Evolutionary conservation across 1,284 basidiomycete species (phyloP).

Genomic region (Prillingera fragicola): DNA sequence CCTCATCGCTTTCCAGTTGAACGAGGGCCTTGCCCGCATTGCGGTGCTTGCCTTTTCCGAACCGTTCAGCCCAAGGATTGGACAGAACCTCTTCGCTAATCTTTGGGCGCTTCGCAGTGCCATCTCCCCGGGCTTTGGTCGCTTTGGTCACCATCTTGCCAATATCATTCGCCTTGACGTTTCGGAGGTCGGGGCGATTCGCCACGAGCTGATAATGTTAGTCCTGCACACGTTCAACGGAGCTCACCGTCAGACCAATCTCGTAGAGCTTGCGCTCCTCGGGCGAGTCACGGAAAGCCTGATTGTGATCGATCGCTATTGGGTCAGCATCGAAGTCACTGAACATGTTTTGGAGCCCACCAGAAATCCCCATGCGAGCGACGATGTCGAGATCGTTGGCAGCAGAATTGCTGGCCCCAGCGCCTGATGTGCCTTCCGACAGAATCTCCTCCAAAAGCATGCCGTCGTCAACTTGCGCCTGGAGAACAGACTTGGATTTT

Average conservation of each 20-base stretch:
- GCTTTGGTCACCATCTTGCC: conserved; percentile 18
- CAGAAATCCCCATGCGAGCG: not conserved
- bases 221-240: not conserved
- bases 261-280: conserved; percentile 38
- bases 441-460: conserved; percentile 8
- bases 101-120: no score
- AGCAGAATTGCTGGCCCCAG: no score
- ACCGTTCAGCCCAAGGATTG: conserved; percentile 5
- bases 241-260: conserved; percentile 35
- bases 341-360: not conserved
- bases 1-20: not conserved
- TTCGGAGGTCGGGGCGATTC: conserved; percentile 24
- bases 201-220: conserved; percentile 22
- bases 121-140: no score
- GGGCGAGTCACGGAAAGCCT: conserved; percentile 34
- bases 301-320: conserved; percentile 22
- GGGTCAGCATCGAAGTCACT: not conserved
- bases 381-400: no score
- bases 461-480: not conserved
- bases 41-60: not conserved
- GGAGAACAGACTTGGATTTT: not conserved
- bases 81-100: no score
- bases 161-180: conserved; percentile 35
- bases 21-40: conserved; percentile 8
- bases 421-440: conserved; percentile 8